Base-by-base conservation (phyloP, 371 early-diverging fungal species). In the Mucor saturninus region DNA sequence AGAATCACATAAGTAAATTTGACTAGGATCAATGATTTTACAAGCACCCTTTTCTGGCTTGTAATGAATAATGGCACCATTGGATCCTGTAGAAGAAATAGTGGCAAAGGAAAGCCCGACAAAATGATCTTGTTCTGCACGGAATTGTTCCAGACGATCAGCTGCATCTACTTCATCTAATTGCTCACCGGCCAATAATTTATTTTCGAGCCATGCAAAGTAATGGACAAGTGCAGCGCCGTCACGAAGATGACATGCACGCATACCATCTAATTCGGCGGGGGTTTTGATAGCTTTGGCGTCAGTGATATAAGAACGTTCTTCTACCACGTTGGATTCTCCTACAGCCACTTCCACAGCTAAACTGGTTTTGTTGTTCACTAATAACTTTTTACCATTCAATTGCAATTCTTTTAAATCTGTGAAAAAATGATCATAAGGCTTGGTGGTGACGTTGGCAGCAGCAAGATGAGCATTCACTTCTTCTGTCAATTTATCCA, bases 1-100 rank as follows among this genome's bases (percentile, higher is more conserved):
- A 52, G 95, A 94, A 83, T 99, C 99, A 73, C 96, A 93, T 40
- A 99, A 87, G 71, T 97, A 95, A 65, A 98, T 86, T 51, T 89
- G 81, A 53, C 89, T 79, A 21, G 74, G 70, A 50, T 79, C 80
- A 55, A 79, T 79, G 54, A 71, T 60, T 55, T 76, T 79, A 58
- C 91, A 92, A 11, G 80, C 81, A 7, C 83, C 93, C 57, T 85
- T 86, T 57, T 89, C 85, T 11, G 99, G 97, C 72, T 89, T 89
- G 86, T 99, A 99, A 76, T 99, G 99, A 69, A 99, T 98, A 67
- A 99, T 96, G 39, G 99, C 98, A 3, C 95, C 99, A 69, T 99
- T 99, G 29, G 95, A 74, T 2, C 99, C 99, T 5, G 92, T 92
- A 2, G 93, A 90, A 2, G 97, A 96, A 65, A 99, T 99, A 14